Evolutionary conservation across 163 green algal species (phyloP), one percentile per base, ranked within the genome.

Genomic region (Trebouxiophyceae sp.): DNA sequence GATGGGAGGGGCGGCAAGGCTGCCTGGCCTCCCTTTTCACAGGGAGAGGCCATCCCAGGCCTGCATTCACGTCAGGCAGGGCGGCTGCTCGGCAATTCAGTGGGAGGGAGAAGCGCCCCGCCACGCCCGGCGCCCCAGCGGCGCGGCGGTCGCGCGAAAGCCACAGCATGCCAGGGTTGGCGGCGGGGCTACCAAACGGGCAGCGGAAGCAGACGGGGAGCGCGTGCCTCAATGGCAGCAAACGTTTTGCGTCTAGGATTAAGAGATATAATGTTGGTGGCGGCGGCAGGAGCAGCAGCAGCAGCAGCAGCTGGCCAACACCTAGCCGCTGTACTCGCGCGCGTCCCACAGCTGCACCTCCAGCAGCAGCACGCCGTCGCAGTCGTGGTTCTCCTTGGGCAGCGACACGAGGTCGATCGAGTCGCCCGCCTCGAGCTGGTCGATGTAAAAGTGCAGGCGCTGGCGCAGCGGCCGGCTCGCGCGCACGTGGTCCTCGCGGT

Each of bases 401-500:
- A 47, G 45, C 30, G 45, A 29, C 29, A 45, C 20, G 24, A 62
- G 30, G 6, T 62, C 56, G 29, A 62, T 29, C 29, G 29, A 29
- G 56, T 62, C 56, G 12, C 56, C 56, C 3, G 56, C 45, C 24
- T 20, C n/a, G 4, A 62, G 29, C 56, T 62, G 45, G 56, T 62
- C 56, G 8, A 62, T 29, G 56, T 62, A 62, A 31, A 62, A 62
- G 30, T 62, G 56, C 56, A 62, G 30, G 2, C 56, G 56, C 56
- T 62, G 56, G 24, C 56, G 29, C 56, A 60, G 7, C 24, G 54
- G 54, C 54, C 45, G 45, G 29, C 45, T 31, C 12, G 29, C 30
- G 12, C 45, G 24, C 30, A 47, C 56, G 30, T 62, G 45, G 2
- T 62, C 56, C 8, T 29, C 56, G 12, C 45, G 30, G 56, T 62